These are phyloP conservation scores for Apiotrichum sp. DNA, from an alignment of 1,284 basidiomycete species.

Conservation along the genomic window DNA sequence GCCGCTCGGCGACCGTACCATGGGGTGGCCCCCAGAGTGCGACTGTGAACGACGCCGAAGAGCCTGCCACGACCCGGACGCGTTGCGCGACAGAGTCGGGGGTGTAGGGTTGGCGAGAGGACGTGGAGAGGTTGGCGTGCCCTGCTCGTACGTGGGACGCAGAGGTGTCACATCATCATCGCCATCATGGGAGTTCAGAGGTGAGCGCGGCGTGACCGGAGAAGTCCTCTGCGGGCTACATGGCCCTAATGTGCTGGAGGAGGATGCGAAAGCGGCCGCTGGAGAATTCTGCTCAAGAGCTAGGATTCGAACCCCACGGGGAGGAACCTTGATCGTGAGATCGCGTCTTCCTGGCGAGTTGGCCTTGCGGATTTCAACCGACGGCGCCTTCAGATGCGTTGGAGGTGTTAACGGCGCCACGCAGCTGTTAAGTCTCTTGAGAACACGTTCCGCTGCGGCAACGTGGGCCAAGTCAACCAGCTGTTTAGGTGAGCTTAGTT, in stretches of 20 bases:
- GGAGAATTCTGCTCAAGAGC: neutral
- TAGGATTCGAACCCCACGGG: neutral
- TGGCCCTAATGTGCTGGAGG: neutral
- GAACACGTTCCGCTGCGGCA: constrained; percentile 6
- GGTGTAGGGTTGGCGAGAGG: too few species aligned
- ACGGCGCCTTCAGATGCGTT: neutral
- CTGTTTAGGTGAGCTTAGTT: constrained; percentile 2
- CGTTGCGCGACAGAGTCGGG: too few species aligned
- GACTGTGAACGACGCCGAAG: too few species aligned
- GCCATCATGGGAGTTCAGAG: too few species aligned
- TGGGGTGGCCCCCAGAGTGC: too few species aligned
- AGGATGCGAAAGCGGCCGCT: neutral
- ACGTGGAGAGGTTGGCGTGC: too few species aligned
- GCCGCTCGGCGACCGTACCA: too few species aligned
- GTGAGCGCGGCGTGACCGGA: neutral
- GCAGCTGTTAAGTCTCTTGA: neutral
- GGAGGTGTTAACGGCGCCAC: neutral
- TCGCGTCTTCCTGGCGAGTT: neutral
- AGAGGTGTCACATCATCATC: too few species aligned
- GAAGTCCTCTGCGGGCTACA: too few species aligned
- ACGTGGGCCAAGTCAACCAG: constrained; percentile 5
- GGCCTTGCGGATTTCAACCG: neutral
- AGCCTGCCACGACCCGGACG: too few species aligned
- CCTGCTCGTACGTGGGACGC: too few species aligned
- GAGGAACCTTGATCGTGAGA: neutral